Conservation (phyloP, 1,139 yeast species). For the Saccharomyces pastorianus region DNA sequence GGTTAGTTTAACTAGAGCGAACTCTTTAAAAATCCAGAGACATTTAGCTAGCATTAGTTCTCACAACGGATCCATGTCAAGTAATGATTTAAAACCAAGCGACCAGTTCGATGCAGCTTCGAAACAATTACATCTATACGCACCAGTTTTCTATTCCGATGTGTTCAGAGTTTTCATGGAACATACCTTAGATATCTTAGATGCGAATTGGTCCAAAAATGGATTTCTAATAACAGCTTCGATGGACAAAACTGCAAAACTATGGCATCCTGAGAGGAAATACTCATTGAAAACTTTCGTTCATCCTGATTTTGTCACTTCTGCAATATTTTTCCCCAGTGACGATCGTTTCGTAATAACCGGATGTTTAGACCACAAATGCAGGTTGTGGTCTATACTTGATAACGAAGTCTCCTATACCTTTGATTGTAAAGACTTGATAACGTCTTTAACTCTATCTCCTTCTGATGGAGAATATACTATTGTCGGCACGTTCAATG, state of each 20-base stretch:
- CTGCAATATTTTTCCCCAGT: too few relatives aligned
- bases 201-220: slow-evolving; percentile 84
- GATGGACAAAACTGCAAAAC: too few relatives aligned
- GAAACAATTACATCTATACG: slow-evolving; percentile 32
- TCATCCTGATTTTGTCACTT: too few relatives aligned
- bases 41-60: slow-evolving; percentile 1
- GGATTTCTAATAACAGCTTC: slow-evolving; percentile 49
- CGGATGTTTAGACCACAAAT: too few relatives aligned
- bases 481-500: too few relatives aligned
- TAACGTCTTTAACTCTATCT: slow-evolving; percentile 26
- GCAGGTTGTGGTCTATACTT: slow-evolving; percentile 40
- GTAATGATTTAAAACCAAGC: neutral
- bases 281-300: too few relatives aligned
- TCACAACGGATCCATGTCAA: slow-evolving; percentile 1
- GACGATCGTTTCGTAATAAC: too few relatives aligned
- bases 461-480: slow-evolving; percentile 37
- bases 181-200: slow-evolving; percentile 61
- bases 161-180: slow-evolving; percentile 59
- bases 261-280: too few relatives aligned
- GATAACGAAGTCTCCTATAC: slow-evolving; percentile 46
- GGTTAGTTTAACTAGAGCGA: slow-evolving; percentile 3
- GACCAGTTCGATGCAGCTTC: neutral
- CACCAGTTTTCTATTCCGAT: slow-evolving; percentile 68
- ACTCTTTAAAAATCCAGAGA: slow-evolving; percentile 6
- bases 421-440: slow-evolving; percentile 27